Evolutionary conservation across 495 filamentous ascomycete genomes (phyloP), one percentile per base, ranked within the genome.

Genomic region (Penicillium pulvis): DNA sequence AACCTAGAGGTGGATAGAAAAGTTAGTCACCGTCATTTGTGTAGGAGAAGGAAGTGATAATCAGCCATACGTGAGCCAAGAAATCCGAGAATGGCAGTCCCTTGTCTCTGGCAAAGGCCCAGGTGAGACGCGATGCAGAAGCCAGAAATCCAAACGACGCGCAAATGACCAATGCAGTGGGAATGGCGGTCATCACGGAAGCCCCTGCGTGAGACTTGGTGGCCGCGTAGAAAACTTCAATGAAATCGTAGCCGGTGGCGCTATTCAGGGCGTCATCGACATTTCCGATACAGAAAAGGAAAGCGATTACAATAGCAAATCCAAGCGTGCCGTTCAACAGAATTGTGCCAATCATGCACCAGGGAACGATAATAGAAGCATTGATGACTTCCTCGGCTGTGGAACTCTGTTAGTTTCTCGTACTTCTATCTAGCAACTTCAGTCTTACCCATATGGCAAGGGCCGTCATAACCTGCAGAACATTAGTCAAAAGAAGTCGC

Each of bases 81-180:
- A 69, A 78, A 0, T 26, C 51, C 14, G 77, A 75, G 61, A 81
- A 83, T 3, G 86, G 86, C 0, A 88, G 68, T 11, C 83, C 85
- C 14, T 77, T 67, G 63, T 89, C 85, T 6, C 84, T 67, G 10
- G 86, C 83, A 62, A 89, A 88, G 1, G 85, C 76, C 80, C 81
- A 88, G 12, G 72, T 72, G 47, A 82, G 77, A 20, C 85, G 75
- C 2, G 80, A 83, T 14, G 79, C 75, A 6, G 81, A 78, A 4
- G 84, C 83, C 4, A 83, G 64, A 20, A 76, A 68, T 49, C 75
- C 79, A 63, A 85, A 77, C 56, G 74, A 69, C 43, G 75, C 72
- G 49, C 77, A 73, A 54, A 73, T 71, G 43, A 74, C 72, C n/a
- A 81, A 61, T 2, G 70, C 53, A 39, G 66, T 69, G 6, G 60